Base-by-base conservation (phyloP, 2,329 filamentous ascomycete genomes). In the Colletotrichum theobromicola region DNA sequence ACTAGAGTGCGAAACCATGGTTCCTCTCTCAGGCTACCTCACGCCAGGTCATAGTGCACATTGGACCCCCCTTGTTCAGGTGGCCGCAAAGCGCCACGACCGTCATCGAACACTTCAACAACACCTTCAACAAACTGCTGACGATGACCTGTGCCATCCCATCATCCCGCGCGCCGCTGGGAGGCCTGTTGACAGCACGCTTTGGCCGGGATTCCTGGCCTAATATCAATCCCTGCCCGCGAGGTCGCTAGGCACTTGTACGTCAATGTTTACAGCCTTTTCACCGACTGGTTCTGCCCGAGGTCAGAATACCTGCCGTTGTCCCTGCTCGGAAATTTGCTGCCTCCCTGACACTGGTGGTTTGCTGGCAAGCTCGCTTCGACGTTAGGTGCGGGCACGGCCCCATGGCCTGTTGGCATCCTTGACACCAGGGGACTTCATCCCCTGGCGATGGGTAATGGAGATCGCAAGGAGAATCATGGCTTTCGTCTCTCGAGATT, bases 311-410 rank as follows among this genome's bases (percentile, higher is more conserved):
- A 34, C 37, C 34, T 66, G 61, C 37, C 55, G 28, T 8, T 26
- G 42, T 46, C 72, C 67, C 61, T 71, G 67, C 37, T 46, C 67
- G 53, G 67, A 74, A 70, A 74, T 62, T 71, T 62, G 53, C 55
- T 74, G 55, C 62, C 28, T 53, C 66, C 30, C 53, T 62, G 24
- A 67, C 32, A 71, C 50, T 37, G 60, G 37, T 30, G 42, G 55
- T 46, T 64, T 42, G 26, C 34, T 67, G 62, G 58, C 37, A 46
- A 58, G 65, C 42, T 63, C 58, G 34, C 55, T 68, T 72, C 64
- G 30, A 72, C 15, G 35, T 61, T 46, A 28, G 35, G 34, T 67
- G 69, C 62, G 63, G 24, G 34, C 53, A 53, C 34, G 32, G 30
- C 50, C 61, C 68, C 32, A 21, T 37, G 30, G 37, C 37, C 37